Evolutionary conservation across 768 basidiomycete genomes (phyloP), one percentile per base, ranked within the genome.

Genomic region (Mycena capillaripes): DNA sequence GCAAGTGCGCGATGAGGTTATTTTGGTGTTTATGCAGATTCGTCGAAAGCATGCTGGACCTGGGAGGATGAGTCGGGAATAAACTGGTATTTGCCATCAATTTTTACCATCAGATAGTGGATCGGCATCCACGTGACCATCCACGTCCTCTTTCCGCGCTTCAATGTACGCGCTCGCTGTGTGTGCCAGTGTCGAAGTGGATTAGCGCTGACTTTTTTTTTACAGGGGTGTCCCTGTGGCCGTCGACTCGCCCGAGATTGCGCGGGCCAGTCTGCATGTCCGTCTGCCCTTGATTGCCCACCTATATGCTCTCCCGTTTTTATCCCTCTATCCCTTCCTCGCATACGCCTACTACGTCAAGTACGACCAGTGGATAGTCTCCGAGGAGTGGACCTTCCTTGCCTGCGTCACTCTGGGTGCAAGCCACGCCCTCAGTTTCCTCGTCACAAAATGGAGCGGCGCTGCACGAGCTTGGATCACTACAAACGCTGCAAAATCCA

Each of bases 301-400:
- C 77, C 80, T 95, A 65, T 96, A 96, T 78, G 88, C 91, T 7
- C 68, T 91, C 21, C 95, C 95, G 0, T 95, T 95, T 77, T 86
- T 96, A n/a, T 89, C 88, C 1, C 84, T 96, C 58, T 96, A 96
- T 73, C 95, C 95, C 0, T 80, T 96, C 34, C 88, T 95, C 34
- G 94, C 93, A 29, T 98, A 97, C 81, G 93, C 97, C 25, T 99
- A 98, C 86, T 95, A 93, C 77, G 81, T 96, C 82, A 92, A 89
- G 81, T 98, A 98, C 81, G 95, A 97, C 77, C 84, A 92, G 72
- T 98, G 95, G 94, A 85, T 98, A 65, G 89, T 92, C 78, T 95
- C 94, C 68, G 96, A 97, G 83, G 97, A 99, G 81, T 99, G 97
- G 97, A 97, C 98, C 0, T 99, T 99, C 80, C 89, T 99, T 25